These are phyloP conservation scores for Thielaviopsis ethacetica DNA, from an alignment of 2,329 filamentous ascomycete species.

Conservation along the genomic window DNA sequence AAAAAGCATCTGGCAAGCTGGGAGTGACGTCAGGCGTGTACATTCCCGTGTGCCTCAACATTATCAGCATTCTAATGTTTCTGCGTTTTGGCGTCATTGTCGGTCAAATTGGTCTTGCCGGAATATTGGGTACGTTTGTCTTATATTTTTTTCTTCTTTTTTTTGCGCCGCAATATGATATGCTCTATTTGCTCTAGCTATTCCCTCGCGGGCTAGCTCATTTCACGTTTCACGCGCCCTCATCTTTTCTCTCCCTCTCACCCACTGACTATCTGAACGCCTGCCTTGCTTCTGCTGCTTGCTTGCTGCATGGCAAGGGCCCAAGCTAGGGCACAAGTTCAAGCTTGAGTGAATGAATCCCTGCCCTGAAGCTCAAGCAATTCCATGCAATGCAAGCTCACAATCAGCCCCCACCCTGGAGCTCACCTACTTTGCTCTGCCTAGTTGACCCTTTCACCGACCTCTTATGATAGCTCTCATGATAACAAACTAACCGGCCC, in stretches of 20 bases:
- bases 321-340: no score
- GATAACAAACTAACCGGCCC: background rate
- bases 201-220: background rate
- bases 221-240: background rate
- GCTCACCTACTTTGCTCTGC: background rate
- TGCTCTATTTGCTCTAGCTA: background rate
- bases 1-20: conserved; percentile 37
- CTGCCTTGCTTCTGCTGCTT: background rate
- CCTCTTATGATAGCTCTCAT: background rate
- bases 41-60: conserved; percentile 77
- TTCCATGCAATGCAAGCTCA: no score
- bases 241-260: background rate
- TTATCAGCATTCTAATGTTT: conserved; percentile 85
- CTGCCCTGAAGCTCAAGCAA: no score
- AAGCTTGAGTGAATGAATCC: no score
- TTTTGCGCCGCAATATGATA: background rate
- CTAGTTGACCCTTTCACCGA: background rate
- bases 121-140: conserved; percentile 54
- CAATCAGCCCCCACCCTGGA: background rate
- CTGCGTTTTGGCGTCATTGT: conserved; percentile 73
- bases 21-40: conserved; percentile 67
- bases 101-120: conserved; percentile 62
- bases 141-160: background rate
- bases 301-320: background rate
- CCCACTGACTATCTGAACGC: background rate